Conservation (phyloP, 2,329 filamentous ascomycete species). For the Ophiocordyceps camponoti-leonardi region DNA sequence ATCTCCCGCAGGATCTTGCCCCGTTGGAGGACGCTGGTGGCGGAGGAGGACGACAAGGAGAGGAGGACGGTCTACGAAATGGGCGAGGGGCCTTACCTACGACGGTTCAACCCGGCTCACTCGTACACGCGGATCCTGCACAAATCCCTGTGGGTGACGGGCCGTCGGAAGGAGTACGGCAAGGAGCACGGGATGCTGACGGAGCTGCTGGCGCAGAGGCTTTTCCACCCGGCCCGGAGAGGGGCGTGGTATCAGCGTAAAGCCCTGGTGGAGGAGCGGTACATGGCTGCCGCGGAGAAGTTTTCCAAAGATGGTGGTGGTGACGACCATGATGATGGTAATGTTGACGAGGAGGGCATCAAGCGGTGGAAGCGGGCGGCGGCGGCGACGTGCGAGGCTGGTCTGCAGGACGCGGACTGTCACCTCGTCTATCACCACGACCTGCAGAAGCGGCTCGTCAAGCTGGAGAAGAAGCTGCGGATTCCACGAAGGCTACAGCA, state of each 20-base stretch:
- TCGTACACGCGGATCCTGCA: slow-evolving; percentile 87
- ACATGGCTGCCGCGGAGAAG: slow-evolving; percentile 53
- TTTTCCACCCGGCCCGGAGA: slow-evolving; percentile 73
- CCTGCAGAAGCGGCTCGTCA: slow-evolving; percentile 80
- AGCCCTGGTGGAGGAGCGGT: slow-evolving; percentile 85
- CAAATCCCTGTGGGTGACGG: slow-evolving; percentile 66
- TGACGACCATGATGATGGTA: slow-evolving; percentile 14
- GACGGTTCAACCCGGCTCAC: slow-evolving; percentile 80
- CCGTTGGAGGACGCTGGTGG: slow-evolving; percentile 59
- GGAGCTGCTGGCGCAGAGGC: slow-evolving; percentile 60
- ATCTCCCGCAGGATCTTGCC: slow-evolving; percentile 61
- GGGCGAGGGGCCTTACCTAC: slow-evolving; percentile 75
- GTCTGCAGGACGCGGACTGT: slow-evolving; percentile 73
- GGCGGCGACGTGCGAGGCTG: slow-evolving; percentile 65
- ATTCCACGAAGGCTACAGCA: slow-evolving; percentile 77
- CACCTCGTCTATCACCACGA: slow-evolving; percentile 92
- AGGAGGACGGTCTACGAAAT: slow-evolving; percentile 57
- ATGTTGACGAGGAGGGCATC: slow-evolving; percentile 38
- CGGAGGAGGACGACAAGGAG: slow-evolving; percentile 67
- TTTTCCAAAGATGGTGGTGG: too few species aligned
- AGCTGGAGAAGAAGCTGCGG: slow-evolving; percentile 71
- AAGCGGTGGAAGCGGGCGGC: slow-evolving; percentile 70
- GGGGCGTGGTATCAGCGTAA: slow-evolving; percentile 94
- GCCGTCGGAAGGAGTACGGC: slow-evolving; percentile 63
- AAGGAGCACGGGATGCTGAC: slow-evolving; percentile 58